Conservation (phyloP, 805 yeast genomes). For the Yamadazyma phyllophila region DNA sequence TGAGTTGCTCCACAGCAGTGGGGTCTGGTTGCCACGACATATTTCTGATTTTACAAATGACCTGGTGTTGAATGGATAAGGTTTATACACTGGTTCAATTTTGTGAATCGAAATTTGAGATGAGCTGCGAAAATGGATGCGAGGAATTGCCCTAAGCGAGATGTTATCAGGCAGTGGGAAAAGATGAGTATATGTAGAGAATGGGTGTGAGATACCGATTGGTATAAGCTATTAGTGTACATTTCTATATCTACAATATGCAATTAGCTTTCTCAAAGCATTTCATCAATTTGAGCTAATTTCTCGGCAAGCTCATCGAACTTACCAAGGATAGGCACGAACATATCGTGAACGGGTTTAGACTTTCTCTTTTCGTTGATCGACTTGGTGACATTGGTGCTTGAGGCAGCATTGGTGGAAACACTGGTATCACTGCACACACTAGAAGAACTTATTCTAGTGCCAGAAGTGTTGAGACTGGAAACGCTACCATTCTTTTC, state of each 20-base stretch:
- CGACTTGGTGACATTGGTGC: neutral
- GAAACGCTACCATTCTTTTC: slow-evolving; percentile 1
- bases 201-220: too few species aligned
- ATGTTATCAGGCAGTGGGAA: too few species aligned
- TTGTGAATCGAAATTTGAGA: slow-evolving; percentile 2
- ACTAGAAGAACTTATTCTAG: slow-evolving; percentile 1
- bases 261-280: slow-evolving; percentile 5
- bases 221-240: neutral
- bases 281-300: slow-evolving; percentile 35
- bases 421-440: slow-evolving; percentile 1
- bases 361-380: slow-evolving; percentile 15
- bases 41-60: neutral
- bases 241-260: slow-evolving; percentile 2
- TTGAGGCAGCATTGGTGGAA: slow-evolving; percentile 7
- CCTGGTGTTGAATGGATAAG: neutral
- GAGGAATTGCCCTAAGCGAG: neutral
- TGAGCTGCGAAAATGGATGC: slow-evolving; percentile 5
- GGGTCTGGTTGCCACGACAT: slow-evolving; percentile 72
- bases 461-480: slow-evolving; percentile 1
- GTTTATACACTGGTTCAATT: neutral
- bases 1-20: slow-evolving; percentile 60
- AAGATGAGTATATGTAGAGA: too few species aligned
- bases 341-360: slow-evolving; percentile 49
- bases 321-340: slow-evolving; percentile 55
- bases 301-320: slow-evolving; percentile 43